Evolutionary conservation across 352 stramenopile species (phyloP), one percentile per base, ranked within the genome.

Genomic region (Phytophthora brassicae): DNA sequence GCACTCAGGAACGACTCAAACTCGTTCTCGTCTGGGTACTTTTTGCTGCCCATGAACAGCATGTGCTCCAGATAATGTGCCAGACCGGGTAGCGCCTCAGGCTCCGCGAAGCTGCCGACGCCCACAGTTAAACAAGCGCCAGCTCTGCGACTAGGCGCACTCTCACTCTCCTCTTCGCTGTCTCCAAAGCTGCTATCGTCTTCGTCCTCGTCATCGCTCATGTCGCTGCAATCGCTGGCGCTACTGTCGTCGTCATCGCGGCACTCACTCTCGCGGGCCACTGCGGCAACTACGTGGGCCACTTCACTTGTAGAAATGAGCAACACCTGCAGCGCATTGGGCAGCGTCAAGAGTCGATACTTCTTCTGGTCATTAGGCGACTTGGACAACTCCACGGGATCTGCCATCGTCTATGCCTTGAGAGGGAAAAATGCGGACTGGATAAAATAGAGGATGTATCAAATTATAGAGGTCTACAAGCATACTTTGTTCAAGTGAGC

Each of bases 51-150:
- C 90, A 98, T 97, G 67, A 98, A 98, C 16, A 98, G 80, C 95
- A 98, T 98, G 75, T 98, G 95, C 79, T 98, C 94, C 42, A 98
- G 72, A 53, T 96, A 97, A 68, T 98, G 92, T 17, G 90, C 90
- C 23, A 95, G 74, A 3, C 89, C 93, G 1, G 82, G 81, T 11
- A 95, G 56, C n/a, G 78, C 24, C 55, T 74, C 68, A 6, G 86
- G 83, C 48, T 97, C 87, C 1, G 77, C 74, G 56, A 89, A 90
- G 65, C 79, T 89, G 48, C 81, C 83, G 13, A 87, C 77, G 14
- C 83, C 83, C 3, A 92, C 79, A 1, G 83, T 88, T 8, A 92
- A 67, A 48, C 81, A 90, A 0, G 83, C 83, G 22, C 79, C 83
- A 0, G 83, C 80, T 17, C 74, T 70, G 17, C 79, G 74, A 28